A percentile compares a stretch with the other conserved stretches of the same genome.
These are phyloP conservation scores for Ilex asprella DNA, from an alignment of 257 asterid species.

Conservation along the genomic window DNA sequence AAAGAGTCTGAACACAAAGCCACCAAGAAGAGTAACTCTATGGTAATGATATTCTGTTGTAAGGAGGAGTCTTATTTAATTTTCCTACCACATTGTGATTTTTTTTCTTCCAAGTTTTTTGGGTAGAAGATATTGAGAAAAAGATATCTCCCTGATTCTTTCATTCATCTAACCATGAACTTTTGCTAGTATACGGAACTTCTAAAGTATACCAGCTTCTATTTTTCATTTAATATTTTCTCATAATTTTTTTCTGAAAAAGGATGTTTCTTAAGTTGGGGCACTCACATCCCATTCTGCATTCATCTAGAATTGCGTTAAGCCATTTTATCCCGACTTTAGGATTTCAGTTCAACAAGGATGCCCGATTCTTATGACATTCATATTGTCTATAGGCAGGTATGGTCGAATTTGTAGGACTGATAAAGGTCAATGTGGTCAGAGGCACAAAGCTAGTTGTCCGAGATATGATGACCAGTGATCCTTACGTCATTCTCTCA, in stretches of 20 bases:
- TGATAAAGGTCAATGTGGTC: slow-evolving; percentile 73
- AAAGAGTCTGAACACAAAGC: slow-evolving; percentile 42
- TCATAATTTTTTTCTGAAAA: too few species aligned
- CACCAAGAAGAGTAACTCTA: slow-evolving; percentile 50
- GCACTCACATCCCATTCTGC: too few species aligned
- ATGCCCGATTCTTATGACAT: slow-evolving; percentile 13
- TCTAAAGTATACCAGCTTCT: too few species aligned
- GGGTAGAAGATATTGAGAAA: too few species aligned
- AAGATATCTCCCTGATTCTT: too few species aligned
- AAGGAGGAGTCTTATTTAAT: neutral
- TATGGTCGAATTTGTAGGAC: slow-evolving; percentile 91
- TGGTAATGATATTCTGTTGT: slow-evolving; percentile 38
- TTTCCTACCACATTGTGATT: neutral
- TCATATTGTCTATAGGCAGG: slow-evolving; percentile 57
- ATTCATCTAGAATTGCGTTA: too few species aligned
- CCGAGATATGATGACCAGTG: slow-evolving; percentile 84
- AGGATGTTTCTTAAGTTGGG: too few species aligned
- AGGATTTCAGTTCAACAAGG: neutral
- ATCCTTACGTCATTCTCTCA: slow-evolving; percentile 81
- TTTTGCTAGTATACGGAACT: too few species aligned
- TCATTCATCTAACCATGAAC: too few species aligned
- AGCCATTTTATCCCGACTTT: too few species aligned
- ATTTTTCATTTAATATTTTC: too few species aligned
- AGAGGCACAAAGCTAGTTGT: slow-evolving; percentile 84
- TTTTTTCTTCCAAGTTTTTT: too few species aligned